Percentiles rank a stretch among this genome's conserved stretches.
These are phyloP conservation scores for Amborella trichopoda DNA, from an alignment of 164 flowering plant species.

Conservation along the genomic window DNA sequence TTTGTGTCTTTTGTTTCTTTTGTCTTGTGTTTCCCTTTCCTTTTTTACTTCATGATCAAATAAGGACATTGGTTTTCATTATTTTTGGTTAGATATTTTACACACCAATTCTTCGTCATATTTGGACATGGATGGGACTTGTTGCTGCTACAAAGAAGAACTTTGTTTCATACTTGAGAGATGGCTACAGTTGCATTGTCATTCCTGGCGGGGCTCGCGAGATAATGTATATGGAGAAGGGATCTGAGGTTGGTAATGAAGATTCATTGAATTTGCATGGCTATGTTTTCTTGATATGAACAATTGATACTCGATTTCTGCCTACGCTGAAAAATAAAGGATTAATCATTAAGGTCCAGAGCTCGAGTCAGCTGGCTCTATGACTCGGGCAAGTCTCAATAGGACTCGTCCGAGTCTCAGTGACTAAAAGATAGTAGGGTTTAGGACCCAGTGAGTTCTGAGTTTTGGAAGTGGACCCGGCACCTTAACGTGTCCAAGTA, in stretches of 20 bases:
- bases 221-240: slow-evolving; percentile 56
- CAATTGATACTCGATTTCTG: too few species aligned
- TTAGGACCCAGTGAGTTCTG: not conserved
- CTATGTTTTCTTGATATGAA: not conserved
- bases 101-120: slow-evolving; percentile 82
- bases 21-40: not conserved
- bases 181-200: slow-evolving; percentile 82
- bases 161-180: slow-evolving; percentile 47
- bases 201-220: slow-evolving; percentile 98
- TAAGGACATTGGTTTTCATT: too few species aligned
- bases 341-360: not conserved
- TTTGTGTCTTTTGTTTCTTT: too few species aligned
- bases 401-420: not conserved
- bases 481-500: too few species aligned
- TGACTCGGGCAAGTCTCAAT: not conserved
- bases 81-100: slow-evolving; percentile 66
- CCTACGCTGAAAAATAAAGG: too few species aligned
- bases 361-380: not conserved
- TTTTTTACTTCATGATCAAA: too few species aligned
- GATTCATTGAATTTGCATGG: not conserved
- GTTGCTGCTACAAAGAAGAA: slow-evolving; percentile 66
- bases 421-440: not conserved
- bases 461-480: not conserved
- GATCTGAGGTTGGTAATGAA: slow-evolving; percentile 62
- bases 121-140: slow-evolving; percentile 96